Percentiles rank a stretch among this genome's conserved stretches.
These are phyloP conservation scores for Capsicum chinense DNA, from an alignment of 257 asterid species.

Conservation along the genomic window DNA sequence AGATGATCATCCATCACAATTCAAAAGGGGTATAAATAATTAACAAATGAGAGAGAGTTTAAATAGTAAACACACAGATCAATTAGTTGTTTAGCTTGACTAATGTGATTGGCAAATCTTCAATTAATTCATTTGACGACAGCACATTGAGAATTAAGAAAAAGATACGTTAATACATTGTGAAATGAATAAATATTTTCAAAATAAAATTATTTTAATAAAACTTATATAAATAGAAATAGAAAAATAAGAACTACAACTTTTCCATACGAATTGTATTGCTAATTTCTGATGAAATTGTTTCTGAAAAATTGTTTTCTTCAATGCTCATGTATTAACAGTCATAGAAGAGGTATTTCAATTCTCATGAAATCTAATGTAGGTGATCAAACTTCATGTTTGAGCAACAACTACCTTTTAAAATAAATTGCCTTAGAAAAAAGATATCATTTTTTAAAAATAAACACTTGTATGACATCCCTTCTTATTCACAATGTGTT, in stretches of 20 bases:
- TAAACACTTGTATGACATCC: too few relatives aligned
- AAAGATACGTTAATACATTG: conserved; percentile 28
- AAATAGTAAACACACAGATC: conserved; percentile 61
- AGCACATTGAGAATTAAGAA: conserved; percentile 48
- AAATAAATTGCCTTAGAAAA: background rate
- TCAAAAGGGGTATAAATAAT: background rate
- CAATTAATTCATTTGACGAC: conserved; percentile 77
- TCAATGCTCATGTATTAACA: conserved; percentile 72
- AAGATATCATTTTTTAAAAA: background rate
- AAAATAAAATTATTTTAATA: background rate
- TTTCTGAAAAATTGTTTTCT: conserved; percentile 73
- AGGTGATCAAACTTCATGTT: background rate
- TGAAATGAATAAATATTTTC: background rate
- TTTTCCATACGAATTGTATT: conserved; percentile 64
- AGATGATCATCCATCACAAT: conserved; percentile 1
- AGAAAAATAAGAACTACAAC: conserved; percentile 46
- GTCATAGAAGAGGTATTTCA: background rate
- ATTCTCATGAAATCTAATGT: background rate
- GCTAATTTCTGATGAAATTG: conserved; percentile 69
- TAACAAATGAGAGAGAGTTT: background rate
- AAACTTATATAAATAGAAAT: background rate
- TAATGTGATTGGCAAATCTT: conserved; percentile 59
- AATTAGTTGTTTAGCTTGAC: conserved; percentile 63
- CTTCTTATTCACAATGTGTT: too few relatives aligned
- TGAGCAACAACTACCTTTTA: background rate